Conservation (phyloP, 2,329 filamentous ascomycete species). For the Phialocephala subalpina region DNA sequence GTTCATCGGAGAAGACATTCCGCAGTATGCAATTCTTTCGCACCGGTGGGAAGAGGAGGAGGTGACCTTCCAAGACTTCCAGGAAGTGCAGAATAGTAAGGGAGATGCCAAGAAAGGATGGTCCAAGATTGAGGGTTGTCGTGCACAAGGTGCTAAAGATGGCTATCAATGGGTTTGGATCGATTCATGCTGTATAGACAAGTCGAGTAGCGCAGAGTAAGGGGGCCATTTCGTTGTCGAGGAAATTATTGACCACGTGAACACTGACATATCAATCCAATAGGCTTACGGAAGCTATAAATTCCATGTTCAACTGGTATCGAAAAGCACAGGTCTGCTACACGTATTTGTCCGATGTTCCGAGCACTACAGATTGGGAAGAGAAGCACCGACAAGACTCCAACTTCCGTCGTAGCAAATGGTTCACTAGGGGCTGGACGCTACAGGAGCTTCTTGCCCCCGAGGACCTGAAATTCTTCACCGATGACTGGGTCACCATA, state of each 20-base stretch:
- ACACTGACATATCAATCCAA: no score
- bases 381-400: no score
- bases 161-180: background rate
- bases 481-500: slow-evolving; percentile 1
- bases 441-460: background rate
- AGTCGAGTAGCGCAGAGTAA: background rate
- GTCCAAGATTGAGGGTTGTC: slow-evolving; percentile 17
- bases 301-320: background rate
- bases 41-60: slow-evolving; percentile 26
- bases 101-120: background rate
- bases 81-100: background rate
- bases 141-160: background rate
- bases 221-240: no score
- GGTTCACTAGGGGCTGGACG: background rate
- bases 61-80: slow-evolving; percentile 21
- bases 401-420: background rate
- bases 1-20: slow-evolving; percentile 23
- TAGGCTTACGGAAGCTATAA: background rate
- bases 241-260: no score
- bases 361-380: no score
- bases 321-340: background rate
- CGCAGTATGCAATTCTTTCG: slow-evolving; percentile 30
- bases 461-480: background rate
- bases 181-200: background rate
- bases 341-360: background rate